phyloP scores from a whole-genome alignment of 2,329 filamentous ascomycete species.

The Blumeriella jaapii region DNA sequence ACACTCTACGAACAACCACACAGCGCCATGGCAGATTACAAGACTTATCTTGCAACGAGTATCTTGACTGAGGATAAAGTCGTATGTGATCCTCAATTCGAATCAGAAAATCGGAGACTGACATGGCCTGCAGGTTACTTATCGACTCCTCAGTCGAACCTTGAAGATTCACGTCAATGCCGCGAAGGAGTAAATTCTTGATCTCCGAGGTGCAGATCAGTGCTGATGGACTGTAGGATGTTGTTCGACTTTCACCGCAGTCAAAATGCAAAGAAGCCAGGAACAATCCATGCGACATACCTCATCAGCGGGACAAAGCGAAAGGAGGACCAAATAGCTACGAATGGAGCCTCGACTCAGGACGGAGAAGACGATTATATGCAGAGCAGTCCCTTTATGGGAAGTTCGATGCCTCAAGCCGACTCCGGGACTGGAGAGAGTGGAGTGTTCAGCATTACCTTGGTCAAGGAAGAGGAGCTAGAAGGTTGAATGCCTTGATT shows the following conservation, averaged over 20 bases:
- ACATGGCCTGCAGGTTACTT: conserved; percentile 58
- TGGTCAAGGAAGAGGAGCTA: conserved; percentile 64
- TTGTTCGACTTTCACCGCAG: conserved; percentile 73
- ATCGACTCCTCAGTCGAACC: conserved; percentile 71
- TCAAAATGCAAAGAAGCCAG: conserved; percentile 64
- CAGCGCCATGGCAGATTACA: conserved; percentile 26
- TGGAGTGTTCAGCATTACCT: conserved; percentile 45
- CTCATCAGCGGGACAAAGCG: conserved; percentile 62
- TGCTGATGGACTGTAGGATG: conserved; percentile 46
- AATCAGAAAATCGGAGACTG: no score
- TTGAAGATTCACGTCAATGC: conserved; percentile 74
- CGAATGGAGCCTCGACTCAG: conserved; percentile 31
- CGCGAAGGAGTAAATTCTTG: conserved; percentile 63
- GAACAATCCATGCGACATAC: conserved; percentile 85
- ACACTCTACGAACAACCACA: conserved; percentile 1
- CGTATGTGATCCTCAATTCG: conserved; percentile 21
- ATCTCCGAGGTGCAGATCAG: neutral
- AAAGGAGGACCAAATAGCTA: conserved; percentile 24
- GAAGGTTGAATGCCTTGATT: conserved; percentile 38
- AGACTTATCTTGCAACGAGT: conserved; percentile 25
- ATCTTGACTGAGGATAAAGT: conserved; percentile 27
- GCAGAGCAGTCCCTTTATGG: conserved; percentile 55
- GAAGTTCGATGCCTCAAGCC: conserved; percentile 49
- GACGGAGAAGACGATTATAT: conserved; percentile 57
- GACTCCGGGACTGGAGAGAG: conserved; percentile 39